phyloP scores from a whole-genome alignment of 768 basidiomycete species.

The Suillus spraguei region DNA sequence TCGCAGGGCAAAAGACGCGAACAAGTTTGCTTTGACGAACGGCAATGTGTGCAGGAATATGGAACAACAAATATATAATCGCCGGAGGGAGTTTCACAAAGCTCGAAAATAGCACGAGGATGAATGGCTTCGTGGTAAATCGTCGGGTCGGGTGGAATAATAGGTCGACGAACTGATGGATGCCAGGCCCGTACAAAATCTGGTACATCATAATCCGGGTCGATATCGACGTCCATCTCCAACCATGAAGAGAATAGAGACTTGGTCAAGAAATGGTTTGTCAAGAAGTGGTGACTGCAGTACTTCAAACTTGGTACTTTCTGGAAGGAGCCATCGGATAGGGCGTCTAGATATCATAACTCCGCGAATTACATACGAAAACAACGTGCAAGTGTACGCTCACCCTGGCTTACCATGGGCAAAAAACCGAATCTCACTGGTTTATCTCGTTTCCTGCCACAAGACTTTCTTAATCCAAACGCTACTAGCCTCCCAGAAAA shows the following conservation, averaged over 20 bases:
- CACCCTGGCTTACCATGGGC: constrained; percentile 29
- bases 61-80: constrained; percentile 27
- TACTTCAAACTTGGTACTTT: not conserved
- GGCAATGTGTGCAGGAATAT: constrained; percentile 22
- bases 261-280: too few relatives aligned
- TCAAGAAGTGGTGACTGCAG: not conserved
- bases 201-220: not conserved
- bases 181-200: constrained; percentile 24
- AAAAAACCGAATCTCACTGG: constrained; percentile 46
- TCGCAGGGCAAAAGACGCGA: constrained; percentile 30
- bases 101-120: constrained; percentile 29
- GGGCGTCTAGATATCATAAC: not conserved
- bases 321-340: not conserved
- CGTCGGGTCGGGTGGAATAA: constrained; percentile 17
- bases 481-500: constrained; percentile 10
- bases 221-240: constrained; percentile 9
- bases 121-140: constrained; percentile 26
- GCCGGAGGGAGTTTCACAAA: constrained; percentile 16
- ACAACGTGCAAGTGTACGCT: too few relatives aligned
- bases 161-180: constrained; percentile 31
- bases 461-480: constrained; percentile 35
- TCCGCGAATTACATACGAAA: constrained; percentile 11
- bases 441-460: constrained; percentile 44
- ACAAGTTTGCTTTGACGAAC: constrained; percentile 17
- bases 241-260: not conserved